Evolutionary conservation across 192 early-diverging fungal genomes (phyloP), one percentile per base, ranked within the genome.

Genomic region (Borealophlyctis nickersoniae): DNA sequence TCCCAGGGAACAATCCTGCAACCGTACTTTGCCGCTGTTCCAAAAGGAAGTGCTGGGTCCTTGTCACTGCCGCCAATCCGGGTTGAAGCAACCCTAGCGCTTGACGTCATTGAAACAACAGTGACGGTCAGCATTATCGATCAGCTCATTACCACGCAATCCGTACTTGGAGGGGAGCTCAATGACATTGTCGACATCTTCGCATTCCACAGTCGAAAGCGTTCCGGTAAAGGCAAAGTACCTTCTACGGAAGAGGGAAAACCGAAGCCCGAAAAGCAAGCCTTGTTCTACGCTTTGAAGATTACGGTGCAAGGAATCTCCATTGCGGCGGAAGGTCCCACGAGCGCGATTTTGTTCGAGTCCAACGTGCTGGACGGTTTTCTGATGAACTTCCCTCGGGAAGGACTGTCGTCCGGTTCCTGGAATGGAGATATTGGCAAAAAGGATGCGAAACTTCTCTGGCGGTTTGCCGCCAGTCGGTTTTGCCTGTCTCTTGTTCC

Each of bases 61-160:
- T 22, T 29, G 19, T 29, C 23, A 5, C 5, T 9, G 52, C 11
- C 5, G 5, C 52, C 52, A 27, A 52, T 26, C 2, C 51, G 45
- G 24, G 19, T 69, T 22, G 69, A 70, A 23, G 69, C 62, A 16
- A 50, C 55, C 3, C 39, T 78, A 2, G 48, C 35, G 19, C 27
- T 78, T 0, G 72, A 73, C 26, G 16, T 33, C 9, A 53, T 73
- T 7, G 67, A 70, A 28, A 61, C 69, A 1, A 50, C 9, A 24
- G 52, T 77, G 62, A 26, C 81, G 81, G 88, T 88, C 30, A 80
- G 84, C 55, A 77, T 92, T 64, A 66, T 92, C 54, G 90, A 92
- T 49, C 87, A 89, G 62, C 72, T 92, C n/a, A 62, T 92, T 22
- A 92, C 89, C 1, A 81, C 89, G 2, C 89, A 92, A 36, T 86